Percentiles rank a stretch among this genome's conserved stretches.
Conservation (phyloP, 805 yeast species). For the Nakazawaea siamensis region DNA sequence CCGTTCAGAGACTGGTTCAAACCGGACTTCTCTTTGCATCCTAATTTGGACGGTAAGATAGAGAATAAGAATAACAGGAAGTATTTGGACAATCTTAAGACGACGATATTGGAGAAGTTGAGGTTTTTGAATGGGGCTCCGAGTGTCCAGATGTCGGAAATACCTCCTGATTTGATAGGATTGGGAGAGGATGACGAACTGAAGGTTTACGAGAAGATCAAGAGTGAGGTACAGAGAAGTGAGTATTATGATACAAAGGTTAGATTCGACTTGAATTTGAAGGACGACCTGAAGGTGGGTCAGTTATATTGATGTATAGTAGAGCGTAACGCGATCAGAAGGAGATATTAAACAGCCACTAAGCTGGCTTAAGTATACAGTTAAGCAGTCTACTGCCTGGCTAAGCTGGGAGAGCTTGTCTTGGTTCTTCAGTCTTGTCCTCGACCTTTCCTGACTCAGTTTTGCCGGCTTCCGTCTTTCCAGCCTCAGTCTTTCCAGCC, state of each 20-base stretch:
- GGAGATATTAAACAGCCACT: too few species aligned
- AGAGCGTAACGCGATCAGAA: too few species aligned
- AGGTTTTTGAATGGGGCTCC: conserved; percentile 87
- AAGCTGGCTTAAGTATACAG: too few species aligned
- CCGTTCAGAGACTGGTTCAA: conserved; percentile 82
- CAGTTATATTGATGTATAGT: conserved; percentile 18
- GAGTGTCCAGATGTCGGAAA: conserved; percentile 83
- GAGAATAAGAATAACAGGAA: conserved; percentile 83
- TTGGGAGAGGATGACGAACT: conserved; percentile 33
- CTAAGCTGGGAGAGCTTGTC: too few species aligned
- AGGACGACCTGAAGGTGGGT: conserved; percentile 28
- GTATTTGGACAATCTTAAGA: conserved; percentile 72
- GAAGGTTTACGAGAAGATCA: conserved; percentile 23
- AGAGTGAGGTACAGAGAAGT: conserved; percentile 26
- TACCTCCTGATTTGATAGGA: conserved; percentile 59
- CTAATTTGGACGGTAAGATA: conserved; percentile 65
- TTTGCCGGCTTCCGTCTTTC: conserved; percentile 8
- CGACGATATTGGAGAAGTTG: conserved; percentile 71
- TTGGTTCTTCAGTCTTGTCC: conserved; percentile 7
- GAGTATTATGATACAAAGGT: conserved; percentile 17
- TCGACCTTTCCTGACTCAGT: conserved; percentile 8
- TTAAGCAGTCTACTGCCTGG: too few species aligned
- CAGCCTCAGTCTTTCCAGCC: conserved; percentile 4
- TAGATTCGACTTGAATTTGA: conserved; percentile 24
- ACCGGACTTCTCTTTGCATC: conserved; percentile 88